A percentile compares a stretch with the other conserved stretches of the same genome.
Conservation (phyloP, 371 early-diverging fungal species). For the Conidiobolus incongruus region DNA sequence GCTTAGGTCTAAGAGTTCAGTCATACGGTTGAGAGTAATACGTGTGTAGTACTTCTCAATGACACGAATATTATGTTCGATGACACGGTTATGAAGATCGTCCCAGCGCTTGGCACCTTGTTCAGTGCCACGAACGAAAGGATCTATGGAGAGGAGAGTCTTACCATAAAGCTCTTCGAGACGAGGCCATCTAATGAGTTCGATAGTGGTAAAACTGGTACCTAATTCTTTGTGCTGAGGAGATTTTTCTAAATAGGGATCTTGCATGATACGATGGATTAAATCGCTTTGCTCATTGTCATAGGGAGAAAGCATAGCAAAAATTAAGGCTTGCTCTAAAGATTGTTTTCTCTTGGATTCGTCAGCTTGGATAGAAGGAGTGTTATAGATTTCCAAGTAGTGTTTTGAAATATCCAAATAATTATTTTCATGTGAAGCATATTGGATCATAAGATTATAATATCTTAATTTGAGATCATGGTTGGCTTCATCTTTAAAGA, state of each 20-base stretch:
- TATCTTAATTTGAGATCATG: slow-evolving; percentile 84
- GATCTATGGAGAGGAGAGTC: slow-evolving; percentile 35
- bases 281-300: slow-evolving; percentile 91
- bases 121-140: slow-evolving; percentile 44
- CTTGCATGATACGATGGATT: slow-evolving; percentile 50
- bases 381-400: slow-evolving; percentile 74
- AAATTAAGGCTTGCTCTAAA: slow-evolving; percentile 58
- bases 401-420: slow-evolving; percentile 78
- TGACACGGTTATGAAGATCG: slow-evolving; percentile 75
- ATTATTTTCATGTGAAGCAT: slow-evolving; percentile 73
- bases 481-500: slow-evolving; percentile 65
- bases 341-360: slow-evolving; percentile 55
- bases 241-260: background rate
- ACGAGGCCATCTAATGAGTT: slow-evolving; percentile 84
- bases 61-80: slow-evolving; percentile 94
- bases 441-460: slow-evolving; percentile 87
- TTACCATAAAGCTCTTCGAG: slow-evolving; percentile 70
- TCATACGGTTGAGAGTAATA: slow-evolving; percentile 53
- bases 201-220: slow-evolving; percentile 71
- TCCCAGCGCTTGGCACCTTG: slow-evolving; percentile 58
- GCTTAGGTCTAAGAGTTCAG: slow-evolving; percentile 47
- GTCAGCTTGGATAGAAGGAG: slow-evolving; percentile 54
- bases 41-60: slow-evolving; percentile 86
- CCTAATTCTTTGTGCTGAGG: slow-evolving; percentile 32
- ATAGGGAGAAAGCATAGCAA: slow-evolving; percentile 70